phyloP scores from a whole-genome alignment of 2,329 filamentous ascomycete genomes.

The Alternaria sp. region DNA sequence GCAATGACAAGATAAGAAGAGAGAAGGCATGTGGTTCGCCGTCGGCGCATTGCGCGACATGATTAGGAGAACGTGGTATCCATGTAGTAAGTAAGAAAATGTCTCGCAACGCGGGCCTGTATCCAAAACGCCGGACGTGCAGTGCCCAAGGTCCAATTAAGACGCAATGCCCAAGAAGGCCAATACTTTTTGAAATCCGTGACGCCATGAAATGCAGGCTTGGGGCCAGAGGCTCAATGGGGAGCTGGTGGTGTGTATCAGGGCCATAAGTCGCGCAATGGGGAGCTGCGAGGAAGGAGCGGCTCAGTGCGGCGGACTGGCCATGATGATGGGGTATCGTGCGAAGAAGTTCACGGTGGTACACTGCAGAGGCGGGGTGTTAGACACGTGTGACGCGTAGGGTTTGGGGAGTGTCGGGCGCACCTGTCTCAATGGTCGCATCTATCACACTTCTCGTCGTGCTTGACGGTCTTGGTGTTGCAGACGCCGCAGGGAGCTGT shows the following conservation, averaged over 20 bases:
- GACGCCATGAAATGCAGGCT: constrained; percentile 54
- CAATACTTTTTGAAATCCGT: constrained; percentile 49
- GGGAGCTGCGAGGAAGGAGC: constrained; percentile 34
- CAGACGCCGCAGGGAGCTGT: constrained; percentile 51
- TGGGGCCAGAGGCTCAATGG: constrained; percentile 29
- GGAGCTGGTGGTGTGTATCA: constrained; percentile 29
- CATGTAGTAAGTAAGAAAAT: constrained; percentile 34
- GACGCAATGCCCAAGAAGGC: constrained; percentile 49
- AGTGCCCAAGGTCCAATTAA: constrained; percentile 35
- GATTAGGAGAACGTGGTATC: constrained; percentile 32
- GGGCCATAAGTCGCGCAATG: constrained; percentile 5
- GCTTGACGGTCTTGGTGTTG: constrained; percentile 56
- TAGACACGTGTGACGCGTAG: constrained; percentile 37
- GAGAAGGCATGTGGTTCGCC: constrained; percentile 18
- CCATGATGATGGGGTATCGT: constrained; percentile 43
- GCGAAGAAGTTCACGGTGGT: constrained; percentile 41
- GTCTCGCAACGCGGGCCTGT: constrained; percentile 48
- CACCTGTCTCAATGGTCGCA: constrained; percentile 56
- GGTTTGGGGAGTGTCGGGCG: constrained; percentile 16
- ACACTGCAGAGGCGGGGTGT: constrained; percentile 36
- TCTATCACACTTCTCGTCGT: constrained; percentile 57
- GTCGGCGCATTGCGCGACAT: constrained; percentile 26
- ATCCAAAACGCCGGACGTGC: constrained; percentile 51
- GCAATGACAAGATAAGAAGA: constrained; percentile 32
- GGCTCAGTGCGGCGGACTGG: constrained; percentile 39